Conservation (phyloP, 1,284 basidiomycete genomes). For the Wallemia hederae region DNA sequence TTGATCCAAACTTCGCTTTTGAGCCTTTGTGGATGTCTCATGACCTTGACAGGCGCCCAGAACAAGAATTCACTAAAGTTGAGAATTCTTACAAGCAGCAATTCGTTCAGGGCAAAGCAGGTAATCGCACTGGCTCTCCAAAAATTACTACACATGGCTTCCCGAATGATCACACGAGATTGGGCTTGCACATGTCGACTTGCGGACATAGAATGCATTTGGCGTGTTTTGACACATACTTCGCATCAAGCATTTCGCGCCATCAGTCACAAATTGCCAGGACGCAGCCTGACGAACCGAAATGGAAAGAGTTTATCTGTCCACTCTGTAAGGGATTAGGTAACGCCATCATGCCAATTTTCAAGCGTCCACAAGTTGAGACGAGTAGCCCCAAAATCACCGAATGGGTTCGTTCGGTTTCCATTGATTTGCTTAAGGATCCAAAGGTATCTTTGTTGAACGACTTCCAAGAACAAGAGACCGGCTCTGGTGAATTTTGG, state of each 20-base stretch:
- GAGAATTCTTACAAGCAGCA: neutral
- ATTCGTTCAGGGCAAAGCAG: neutral
- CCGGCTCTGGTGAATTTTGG: conserved; percentile 2
- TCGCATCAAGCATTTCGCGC: conserved; percentile 51
- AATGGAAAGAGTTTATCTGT: conserved; percentile 80
- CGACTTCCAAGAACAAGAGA: conserved; percentile 1
- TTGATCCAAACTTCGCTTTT: conserved; percentile 35
- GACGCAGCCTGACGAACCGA: conserved; percentile 79
- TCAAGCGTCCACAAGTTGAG: conserved; percentile 19
- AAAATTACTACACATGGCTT: conserved; percentile 36
- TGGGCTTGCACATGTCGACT: conserved; percentile 63
- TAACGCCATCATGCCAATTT: conserved; percentile 69
- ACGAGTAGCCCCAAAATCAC: conserved; percentile 20
- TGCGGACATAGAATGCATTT: conserved; percentile 97
- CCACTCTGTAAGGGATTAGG: conserved; percentile 95
- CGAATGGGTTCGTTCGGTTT: conserved; percentile 50
- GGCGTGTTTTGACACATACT: conserved; percentile 76
- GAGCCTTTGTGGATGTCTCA: conserved; percentile 36
- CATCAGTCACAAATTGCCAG: conserved; percentile 70
- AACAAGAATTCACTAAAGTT: neutral
- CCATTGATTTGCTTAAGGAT: conserved; percentile 32
- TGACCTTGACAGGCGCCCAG: conserved; percentile 10
- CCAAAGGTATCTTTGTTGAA: conserved; percentile 3
- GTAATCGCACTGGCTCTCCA: neutral
- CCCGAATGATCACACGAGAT: conserved; percentile 36